Evolutionary conservation across 306 rosid species (phyloP), one percentile per base, ranked within the genome.

Genomic region (Ziziphus jujuba): DNA sequence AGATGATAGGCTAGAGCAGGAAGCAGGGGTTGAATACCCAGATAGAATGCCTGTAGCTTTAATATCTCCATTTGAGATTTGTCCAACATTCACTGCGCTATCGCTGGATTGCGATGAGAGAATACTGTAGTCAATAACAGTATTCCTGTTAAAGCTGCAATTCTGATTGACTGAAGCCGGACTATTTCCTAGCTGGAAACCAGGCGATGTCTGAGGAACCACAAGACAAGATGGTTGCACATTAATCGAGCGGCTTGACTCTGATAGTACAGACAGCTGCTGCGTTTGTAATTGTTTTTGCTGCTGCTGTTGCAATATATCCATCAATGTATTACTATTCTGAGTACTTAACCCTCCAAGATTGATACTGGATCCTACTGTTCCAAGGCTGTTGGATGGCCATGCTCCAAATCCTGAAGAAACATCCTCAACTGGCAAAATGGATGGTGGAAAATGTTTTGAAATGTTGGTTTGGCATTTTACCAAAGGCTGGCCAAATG

Each of bases 181-280:
- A 75, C 74, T 72, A 66, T 73, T 77, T 60, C 60, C 81, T 17
- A 72, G 70, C 58, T 77, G 84, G 63, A 82, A 69, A 69, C 63
- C 43, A 71, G 80, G 34, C 36, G 86, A 73, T 63, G 91, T 66
- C 63, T 83, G 84, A 31, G 87, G 91, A 35, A 65, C 72, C 62
- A 82, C 87, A 70, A 85, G 73, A 60, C 87, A 85, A 38, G 91
- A 85, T 23, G 91, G 88, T 40, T 82, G 91, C 50, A 85, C 86
- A 63, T 75, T 85, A 20, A 85, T 69, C 23, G 78, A 61, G 71
- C 75, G 69, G 80, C 73, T 63, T 69, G 82, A 82, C 61, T 90
- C 89, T 6, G 80, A 47, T 40, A 56, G 31, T 50, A 66, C 4
- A 10, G 82, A 31, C 33, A 65, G 84, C 65, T 82, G 85, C 65